Base-by-base conservation (phyloP, 805 yeast genomes). In the Pichia manshurica region DNA sequence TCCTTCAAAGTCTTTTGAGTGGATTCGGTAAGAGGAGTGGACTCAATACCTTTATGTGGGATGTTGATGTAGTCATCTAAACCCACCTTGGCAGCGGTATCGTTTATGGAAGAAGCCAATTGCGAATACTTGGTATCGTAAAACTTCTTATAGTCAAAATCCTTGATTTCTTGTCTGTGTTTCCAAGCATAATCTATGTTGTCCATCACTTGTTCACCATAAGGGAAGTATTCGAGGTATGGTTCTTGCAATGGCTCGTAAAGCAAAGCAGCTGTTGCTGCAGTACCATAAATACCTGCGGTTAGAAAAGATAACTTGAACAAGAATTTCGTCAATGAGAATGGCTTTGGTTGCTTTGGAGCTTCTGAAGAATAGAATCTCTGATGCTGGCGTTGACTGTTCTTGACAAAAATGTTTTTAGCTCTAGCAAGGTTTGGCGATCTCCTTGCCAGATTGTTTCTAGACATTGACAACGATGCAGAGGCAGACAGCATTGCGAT, bases 171-270 rank as follows among this genome's bases (percentile, higher is more conserved):
- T 22, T 56, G 60, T 33, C 39, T 52, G 37, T 62, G 63, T 37
- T 56, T 55, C 52, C 54, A 49, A 22, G 59, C 52, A 44, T 60
- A 67, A 53, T 82, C 86, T 45, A 75, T 67, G 8, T 61, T 56
- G 45, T 78, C 77, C 28, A 82, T 73, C 28, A 76, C 65, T 20
- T 65, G 64, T 56, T 80, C 84, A 34, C 81, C 86, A 44, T 74
- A 71, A 17, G 93, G 93, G 39, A 83, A 76, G 49, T 75, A 75
- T 53, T 81, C 81, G 20, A 80, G 71, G 63, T 81, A 83, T 40
- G 70, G 53, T 54, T 83, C 87, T 54, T 78, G 81, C 60, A 82
- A 73, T 16, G 76, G 69, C 54, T 81, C 84, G 58, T 73, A 73
- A 52, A 75, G 67, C 28, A 79, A 67, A 13, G 88, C 71, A 48